Percentiles rank a stretch among this genome's conserved stretches.
phyloP scores from a whole-genome alignment of 257 asterid genomes.

The Leptodermis oblonga region DNA sequence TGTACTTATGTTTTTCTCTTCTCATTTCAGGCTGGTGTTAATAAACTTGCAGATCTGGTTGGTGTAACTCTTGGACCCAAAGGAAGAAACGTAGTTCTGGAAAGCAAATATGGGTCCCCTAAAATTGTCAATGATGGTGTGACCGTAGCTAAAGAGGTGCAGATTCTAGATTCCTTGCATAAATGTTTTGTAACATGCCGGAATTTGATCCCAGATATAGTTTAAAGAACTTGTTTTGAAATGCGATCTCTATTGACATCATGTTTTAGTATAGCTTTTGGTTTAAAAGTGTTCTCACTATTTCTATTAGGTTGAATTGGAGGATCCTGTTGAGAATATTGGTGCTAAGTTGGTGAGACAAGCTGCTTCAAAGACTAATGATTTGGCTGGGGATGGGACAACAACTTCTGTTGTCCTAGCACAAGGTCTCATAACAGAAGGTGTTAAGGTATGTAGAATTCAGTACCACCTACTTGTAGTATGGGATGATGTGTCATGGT shows the following conservation, averaged over 20 bases:
- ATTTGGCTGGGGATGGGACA: constrained; percentile 43
- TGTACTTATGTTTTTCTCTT: neutral
- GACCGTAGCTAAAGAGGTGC: constrained; percentile 33
- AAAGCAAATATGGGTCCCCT: constrained; percentile 34
- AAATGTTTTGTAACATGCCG: neutral
- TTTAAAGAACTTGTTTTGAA: neutral
- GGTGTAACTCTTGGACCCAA: constrained; percentile 39
- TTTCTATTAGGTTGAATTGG: constrained; percentile 32
- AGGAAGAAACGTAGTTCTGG: constrained; percentile 39
- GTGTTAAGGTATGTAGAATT: constrained; percentile 33
- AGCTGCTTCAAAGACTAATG: constrained; percentile 43
- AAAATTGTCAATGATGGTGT: constrained; percentile 34
- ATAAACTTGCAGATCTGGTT: constrained; percentile 37
- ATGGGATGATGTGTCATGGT: neutral
- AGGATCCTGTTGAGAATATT: constrained; percentile 39
- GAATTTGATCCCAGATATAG: neutral
- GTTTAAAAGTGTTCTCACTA: neutral
- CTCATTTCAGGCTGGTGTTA: constrained; percentile 29
- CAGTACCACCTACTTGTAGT: neutral
- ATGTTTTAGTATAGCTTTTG: neutral
- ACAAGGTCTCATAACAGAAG: constrained; percentile 38
- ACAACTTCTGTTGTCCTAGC: constrained; percentile 41
- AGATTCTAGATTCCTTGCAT: neutral
- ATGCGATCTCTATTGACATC: neutral
- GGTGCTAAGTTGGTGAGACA: constrained; percentile 41